A percentile compares a stretch with the other conserved stretches of the same genome.
phyloP scores from a whole-genome alignment of 1,284 basidiomycete species.

The Anthracocystis setariae region DNA sequence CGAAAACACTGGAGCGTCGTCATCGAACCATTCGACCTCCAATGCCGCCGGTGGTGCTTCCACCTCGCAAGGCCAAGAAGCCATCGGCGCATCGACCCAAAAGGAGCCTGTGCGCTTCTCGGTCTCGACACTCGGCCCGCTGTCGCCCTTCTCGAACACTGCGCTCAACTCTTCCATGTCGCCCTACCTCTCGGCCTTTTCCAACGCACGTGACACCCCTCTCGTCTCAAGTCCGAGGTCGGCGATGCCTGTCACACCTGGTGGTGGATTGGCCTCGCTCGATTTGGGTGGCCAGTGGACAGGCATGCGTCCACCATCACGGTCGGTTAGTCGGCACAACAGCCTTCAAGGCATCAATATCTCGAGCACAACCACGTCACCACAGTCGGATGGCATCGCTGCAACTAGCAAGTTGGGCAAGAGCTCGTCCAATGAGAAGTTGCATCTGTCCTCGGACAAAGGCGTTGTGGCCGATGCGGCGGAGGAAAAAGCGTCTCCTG shows the following conservation, averaged over 20 bases:
- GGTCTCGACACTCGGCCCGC: slow-evolving; percentile 53
- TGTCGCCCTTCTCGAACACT: slow-evolving; percentile 65
- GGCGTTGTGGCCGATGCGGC: slow-evolving; percentile 4
- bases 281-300: slow-evolving; percentile 49
- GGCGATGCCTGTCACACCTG: slow-evolving; percentile 26
- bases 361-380: slow-evolving; percentile 30
- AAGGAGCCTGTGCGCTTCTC: slow-evolving; percentile 63
- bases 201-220: slow-evolving; percentile 64
- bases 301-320: slow-evolving; percentile 48
- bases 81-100: slow-evolving; percentile 29
- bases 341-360: slow-evolving; percentile 46
- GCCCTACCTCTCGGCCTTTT: slow-evolving; percentile 66
- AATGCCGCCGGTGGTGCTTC: slow-evolving; percentile 21
- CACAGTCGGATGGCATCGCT: slow-evolving; percentile 31
- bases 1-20: slow-evolving; percentile 17
- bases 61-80: slow-evolving; percentile 29
- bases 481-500: slow-evolving; percentile 10
- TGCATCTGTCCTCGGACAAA: slow-evolving; percentile 24
- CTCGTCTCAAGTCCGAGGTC: slow-evolving; percentile 59
- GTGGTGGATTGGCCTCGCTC: slow-evolving; percentile 33
- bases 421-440: slow-evolving; percentile 35
- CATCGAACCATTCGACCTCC: slow-evolving; percentile 27
- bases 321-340: slow-evolving; percentile 45
- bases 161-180: slow-evolving; percentile 63
- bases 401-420: slow-evolving; percentile 27